phyloP scores from a whole-genome alignment of 2,329 filamentous ascomycete genomes.

The Beauveria bassiana region DNA sequence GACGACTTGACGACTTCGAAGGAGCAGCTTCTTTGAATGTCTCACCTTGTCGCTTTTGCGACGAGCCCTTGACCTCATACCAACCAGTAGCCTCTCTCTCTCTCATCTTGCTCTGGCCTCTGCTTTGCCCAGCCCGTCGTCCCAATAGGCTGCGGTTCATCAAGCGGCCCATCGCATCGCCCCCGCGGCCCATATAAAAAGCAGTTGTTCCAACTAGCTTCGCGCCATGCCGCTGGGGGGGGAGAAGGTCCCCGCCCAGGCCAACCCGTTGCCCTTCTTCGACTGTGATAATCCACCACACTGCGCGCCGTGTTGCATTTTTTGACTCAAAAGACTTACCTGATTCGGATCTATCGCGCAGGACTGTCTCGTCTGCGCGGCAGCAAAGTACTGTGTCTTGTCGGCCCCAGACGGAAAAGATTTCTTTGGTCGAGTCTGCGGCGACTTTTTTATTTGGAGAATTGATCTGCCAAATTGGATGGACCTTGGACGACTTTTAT shows the following conservation, averaged over 20 bases:
- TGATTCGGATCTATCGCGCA: background rate
- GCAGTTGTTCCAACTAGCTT: background rate
- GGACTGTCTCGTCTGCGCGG: conserved; percentile 5
- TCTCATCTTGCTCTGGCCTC: background rate
- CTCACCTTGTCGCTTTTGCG: conserved; percentile 1
- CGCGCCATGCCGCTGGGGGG: background rate
- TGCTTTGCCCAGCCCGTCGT: background rate
- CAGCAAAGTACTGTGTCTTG: background rate
- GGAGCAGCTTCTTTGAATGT: background rate
- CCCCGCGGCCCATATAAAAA: background rate
- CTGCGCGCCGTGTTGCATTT: background rate
- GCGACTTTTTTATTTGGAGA: background rate
- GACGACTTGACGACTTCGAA: background rate
- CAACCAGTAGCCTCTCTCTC: no score
- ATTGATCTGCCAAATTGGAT: background rate
- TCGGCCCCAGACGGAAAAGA: background rate
- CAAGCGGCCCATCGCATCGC: background rate
- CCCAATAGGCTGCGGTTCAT: background rate
- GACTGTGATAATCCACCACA: background rate
- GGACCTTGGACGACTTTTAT: background rate
- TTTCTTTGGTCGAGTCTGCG: background rate
- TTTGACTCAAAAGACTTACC: conserved; percentile 11
- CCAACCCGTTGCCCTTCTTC: background rate
- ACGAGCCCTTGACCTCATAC: background rate
- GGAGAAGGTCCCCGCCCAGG: background rate